Evolutionary conservation across 176 grass and related monocot genomes (phyloP).

Genomic region (Ensete glaucum): DNA sequence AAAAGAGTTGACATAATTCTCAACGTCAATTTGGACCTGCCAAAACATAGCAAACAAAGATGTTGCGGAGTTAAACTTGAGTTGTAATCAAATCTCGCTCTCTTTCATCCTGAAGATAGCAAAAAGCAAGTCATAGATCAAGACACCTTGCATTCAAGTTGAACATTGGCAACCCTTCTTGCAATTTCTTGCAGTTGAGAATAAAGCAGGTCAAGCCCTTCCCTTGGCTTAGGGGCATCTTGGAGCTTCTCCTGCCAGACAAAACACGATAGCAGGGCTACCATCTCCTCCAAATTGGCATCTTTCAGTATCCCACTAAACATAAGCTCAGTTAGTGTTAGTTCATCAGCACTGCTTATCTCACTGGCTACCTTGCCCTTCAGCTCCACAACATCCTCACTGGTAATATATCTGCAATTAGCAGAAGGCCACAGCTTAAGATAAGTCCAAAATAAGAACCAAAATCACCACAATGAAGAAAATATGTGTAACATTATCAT

Average conservation of each 20-base stretch:
- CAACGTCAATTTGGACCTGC: slow-evolving; percentile 80
- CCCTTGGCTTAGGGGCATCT: slow-evolving; percentile 74
- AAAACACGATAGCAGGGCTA: slow-evolving; percentile 85
- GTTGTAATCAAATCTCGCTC: neutral
- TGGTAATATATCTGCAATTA: slow-evolving; percentile 32
- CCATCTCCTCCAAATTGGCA: slow-evolving; percentile 72
- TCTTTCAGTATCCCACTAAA: slow-evolving; percentile 84
- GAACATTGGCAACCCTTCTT: slow-evolving; percentile 34
- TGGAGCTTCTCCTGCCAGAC: slow-evolving; percentile 90
- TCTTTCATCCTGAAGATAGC: neutral
- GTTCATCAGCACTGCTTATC: slow-evolving; percentile 70
- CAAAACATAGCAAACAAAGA: neutral
- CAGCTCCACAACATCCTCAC: slow-evolving; percentile 73
- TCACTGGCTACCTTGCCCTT: slow-evolving; percentile 94
- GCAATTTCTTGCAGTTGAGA: slow-evolving; percentile 42
- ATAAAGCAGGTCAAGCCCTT: slow-evolving; percentile 59
- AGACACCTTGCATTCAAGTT: slow-evolving; percentile 81
- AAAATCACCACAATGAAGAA: too few relatives aligned
- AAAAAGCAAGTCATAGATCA: neutral
- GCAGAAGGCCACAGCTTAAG: neutral
- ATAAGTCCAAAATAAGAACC: neutral
- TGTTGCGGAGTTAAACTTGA: neutral
- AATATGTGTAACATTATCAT: too few relatives aligned
- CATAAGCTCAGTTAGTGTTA: slow-evolving; percentile 86
- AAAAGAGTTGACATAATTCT: slow-evolving; percentile 73